Percentiles rank a stretch among this genome's conserved stretches.
phyloP scores from a whole-genome alignment of 257 asterid genomes.

The Salvia miltiorrhiza region DNA sequence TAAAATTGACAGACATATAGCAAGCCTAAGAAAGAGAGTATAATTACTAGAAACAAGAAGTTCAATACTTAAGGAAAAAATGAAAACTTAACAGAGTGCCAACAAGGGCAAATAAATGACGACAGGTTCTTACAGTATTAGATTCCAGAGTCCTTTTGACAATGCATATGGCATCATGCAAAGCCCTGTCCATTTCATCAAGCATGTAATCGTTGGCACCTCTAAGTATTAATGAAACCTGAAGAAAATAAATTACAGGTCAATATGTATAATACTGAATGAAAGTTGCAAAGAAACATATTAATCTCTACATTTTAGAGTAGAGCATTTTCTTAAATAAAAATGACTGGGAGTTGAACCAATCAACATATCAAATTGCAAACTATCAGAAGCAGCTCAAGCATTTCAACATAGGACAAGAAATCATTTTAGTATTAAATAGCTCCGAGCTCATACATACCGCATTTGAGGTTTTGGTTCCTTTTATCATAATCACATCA shows the following conservation, averaged over 20 bases:
- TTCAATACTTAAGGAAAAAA: background rate
- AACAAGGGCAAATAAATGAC: background rate
- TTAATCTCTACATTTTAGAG: background rate
- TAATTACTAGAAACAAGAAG: background rate
- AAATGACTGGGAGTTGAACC: background rate
- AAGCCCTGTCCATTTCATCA: constrained; percentile 96
- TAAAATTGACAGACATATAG: no score
- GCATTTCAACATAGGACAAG: background rate
- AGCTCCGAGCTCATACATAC: constrained; percentile 25
- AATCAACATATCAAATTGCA: background rate
- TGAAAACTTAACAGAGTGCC: background rate
- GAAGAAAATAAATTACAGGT: constrained; percentile 13
- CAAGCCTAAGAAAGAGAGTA: no score
- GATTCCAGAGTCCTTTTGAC: constrained; percentile 92
- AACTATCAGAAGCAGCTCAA: background rate
- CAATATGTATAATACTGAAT: background rate
- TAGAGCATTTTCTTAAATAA: background rate
- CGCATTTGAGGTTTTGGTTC: constrained; percentile 72
- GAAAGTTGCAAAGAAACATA: background rate
- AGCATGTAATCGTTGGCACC: constrained; percentile 98
- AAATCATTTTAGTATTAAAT: background rate
- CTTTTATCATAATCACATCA: constrained; percentile 88
- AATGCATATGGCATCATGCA: constrained; percentile 84
- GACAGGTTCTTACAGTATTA: constrained; percentile 48
- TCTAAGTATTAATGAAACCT: constrained; percentile 83